phyloP scores from a whole-genome alignment of 768 basidiomycete species.

The Russula olivacea region DNA sequence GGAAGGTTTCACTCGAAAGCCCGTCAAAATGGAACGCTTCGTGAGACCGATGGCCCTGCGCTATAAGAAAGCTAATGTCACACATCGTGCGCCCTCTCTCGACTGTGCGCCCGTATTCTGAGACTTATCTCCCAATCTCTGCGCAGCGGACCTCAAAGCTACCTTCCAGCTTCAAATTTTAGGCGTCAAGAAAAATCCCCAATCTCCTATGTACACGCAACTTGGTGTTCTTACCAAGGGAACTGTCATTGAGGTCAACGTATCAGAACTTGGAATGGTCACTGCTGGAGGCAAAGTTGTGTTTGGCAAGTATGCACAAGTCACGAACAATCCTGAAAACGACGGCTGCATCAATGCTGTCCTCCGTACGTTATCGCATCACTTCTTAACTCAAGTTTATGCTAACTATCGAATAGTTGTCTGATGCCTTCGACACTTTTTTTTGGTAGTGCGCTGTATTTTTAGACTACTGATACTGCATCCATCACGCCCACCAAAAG shows the following conservation, averaged over 20 bases:
- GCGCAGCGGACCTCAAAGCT: conserved; percentile 89
- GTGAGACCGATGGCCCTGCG: conserved; percentile 96
- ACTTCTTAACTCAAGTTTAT: background rate
- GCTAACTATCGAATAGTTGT: conserved; percentile 12
- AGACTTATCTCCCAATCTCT: background rate
- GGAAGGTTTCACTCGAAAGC: conserved; percentile 95
- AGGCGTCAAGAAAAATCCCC: conserved; percentile 98
- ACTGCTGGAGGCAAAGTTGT: conserved; percentile 95
- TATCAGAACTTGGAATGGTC: conserved; percentile 97
- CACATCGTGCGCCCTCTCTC: conserved; percentile 67
- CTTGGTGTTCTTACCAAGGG: conserved; percentile 97
- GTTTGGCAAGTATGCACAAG: conserved; percentile 89
- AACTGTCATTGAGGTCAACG: conserved; percentile 96
- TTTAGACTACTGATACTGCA: background rate
- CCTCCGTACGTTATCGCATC: conserved; percentile 53
- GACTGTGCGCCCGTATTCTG: background rate
- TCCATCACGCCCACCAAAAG: background rate
- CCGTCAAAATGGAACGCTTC: conserved; percentile 98
- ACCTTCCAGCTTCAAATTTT: conserved; percentile 98
- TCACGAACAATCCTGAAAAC: conserved; percentile 93
- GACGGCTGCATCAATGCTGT: conserved; percentile 96
- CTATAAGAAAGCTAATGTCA: conserved; percentile 98
- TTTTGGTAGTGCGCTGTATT: conserved; percentile 4
- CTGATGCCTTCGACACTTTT: background rate
- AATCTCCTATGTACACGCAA: conserved; percentile 96